Conservation (phyloP, 73 alveolate genomes). For the Paramecium tetraurelia region DNA sequence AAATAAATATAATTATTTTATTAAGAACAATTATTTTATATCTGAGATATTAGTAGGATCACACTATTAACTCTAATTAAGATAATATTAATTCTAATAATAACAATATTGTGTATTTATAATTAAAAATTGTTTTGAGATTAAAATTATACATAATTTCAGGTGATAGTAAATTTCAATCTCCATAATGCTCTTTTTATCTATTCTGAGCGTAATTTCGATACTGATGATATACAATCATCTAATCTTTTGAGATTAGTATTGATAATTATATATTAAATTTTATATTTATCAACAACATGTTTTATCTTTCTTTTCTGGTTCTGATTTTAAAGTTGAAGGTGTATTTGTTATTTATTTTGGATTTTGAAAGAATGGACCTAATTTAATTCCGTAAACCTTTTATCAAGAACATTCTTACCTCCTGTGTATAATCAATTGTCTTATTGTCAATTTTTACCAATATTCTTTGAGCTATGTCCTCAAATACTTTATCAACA, state of each 20-base stretch:
- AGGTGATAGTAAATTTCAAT: neutral
- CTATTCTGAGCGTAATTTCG: too few species aligned
- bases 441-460: neutral
- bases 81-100: too few species aligned
- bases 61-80: too few species aligned
- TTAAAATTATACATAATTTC: neutral
- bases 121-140: too few species aligned
- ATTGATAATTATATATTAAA: neutral
- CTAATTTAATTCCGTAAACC: slow-evolving; percentile 34
- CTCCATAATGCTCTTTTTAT: neutral
- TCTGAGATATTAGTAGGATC: neutral
- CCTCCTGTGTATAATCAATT: slow-evolving; percentile 16
- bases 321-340: neutral
- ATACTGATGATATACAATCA: neutral
- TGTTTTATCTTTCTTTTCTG: neutral
- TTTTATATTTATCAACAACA: neutral
- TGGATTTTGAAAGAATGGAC: neutral
- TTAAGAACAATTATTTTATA: too few species aligned
- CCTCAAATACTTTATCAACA: slow-evolving; percentile 68
- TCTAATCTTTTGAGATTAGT: neutral
- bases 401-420: neutral
- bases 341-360: neutral
- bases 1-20: neutral
- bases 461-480: slow-evolving; percentile 32
- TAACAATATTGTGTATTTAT: too few species aligned